These are phyloP conservation scores for Omphalea diandra DNA, from an alignment of 441 rosid species.

Conservation along the genomic window DNA sequence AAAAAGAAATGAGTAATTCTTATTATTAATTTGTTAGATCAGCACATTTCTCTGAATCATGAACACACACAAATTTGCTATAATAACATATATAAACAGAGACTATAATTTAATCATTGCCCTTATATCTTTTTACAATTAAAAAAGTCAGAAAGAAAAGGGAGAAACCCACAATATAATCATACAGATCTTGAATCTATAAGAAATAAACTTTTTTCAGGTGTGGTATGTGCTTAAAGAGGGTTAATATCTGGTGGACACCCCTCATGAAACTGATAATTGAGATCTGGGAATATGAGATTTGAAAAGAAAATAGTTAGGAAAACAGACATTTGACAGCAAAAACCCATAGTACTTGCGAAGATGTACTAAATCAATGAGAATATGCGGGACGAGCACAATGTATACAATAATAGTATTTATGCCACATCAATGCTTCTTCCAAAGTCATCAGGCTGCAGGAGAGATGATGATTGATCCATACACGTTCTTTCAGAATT, in stretches of 20 bases:
- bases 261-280: not conserved
- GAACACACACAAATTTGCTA: not conserved
- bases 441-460: conserved; percentile 1
- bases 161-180: not conserved
- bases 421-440: not conserved
- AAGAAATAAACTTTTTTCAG: not conserved
- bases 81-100: not conserved
- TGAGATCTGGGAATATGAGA: not conserved
- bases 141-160: not conserved
- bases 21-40: no score
- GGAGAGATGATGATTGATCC: not conserved
- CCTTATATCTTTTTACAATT: not conserved
- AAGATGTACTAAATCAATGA: not conserved
- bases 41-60: not conserved
- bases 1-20: no score
- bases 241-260: not conserved
- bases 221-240: not conserved
- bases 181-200: not conserved
- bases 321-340: not conserved
- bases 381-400: not conserved
- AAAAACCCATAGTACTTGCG: not conserved
- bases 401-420: not conserved
- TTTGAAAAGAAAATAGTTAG: not conserved
- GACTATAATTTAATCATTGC: not conserved
- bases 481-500: not conserved